Conservation (phyloP, 2,329 filamentous ascomycete species). For the Diaporthe vaccinii region DNA sequence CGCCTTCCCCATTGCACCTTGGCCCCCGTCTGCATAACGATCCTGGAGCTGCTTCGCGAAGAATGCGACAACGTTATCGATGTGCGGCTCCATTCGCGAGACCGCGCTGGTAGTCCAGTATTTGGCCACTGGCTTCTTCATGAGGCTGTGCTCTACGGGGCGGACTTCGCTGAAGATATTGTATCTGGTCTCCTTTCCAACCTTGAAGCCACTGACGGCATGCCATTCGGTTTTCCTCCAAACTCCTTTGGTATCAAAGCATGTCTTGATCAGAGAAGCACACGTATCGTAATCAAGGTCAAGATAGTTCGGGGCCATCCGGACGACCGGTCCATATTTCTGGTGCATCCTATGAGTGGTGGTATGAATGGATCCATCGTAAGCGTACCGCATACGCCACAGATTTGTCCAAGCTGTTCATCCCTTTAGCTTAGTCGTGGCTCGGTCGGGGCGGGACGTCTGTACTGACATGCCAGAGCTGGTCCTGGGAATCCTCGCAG, state of each 20-base stretch:
- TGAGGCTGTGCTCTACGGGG: constrained; percentile 8
- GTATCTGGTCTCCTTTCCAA: constrained; percentile 7
- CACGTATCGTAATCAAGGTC: constrained; percentile 26
- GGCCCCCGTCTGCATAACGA: neutral
- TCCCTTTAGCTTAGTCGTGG: neutral
- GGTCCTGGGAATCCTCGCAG: constrained; percentile 29
- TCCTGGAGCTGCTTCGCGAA: constrained; percentile 30
- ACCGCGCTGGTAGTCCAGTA: constrained; percentile 32
- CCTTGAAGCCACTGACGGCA: constrained; percentile 22
- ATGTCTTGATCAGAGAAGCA: constrained; percentile 23
- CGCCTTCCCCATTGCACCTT: neutral
- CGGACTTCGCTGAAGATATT: constrained; percentile 33
- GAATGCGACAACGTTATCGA: constrained; percentile 24
- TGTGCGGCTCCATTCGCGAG: constrained; percentile 26
- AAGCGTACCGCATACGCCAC: constrained; percentile 20
- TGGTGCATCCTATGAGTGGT: constrained; percentile 7
- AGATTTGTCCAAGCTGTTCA: constrained; percentile 21
- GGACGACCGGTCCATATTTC: constrained; percentile 24
- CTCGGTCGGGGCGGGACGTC: neutral
- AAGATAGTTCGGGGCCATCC: constrained; percentile 24
- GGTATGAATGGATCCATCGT: constrained; percentile 12
- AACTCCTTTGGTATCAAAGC: constrained; percentile 29
- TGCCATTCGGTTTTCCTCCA: constrained; percentile 36
- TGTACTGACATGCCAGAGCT: constrained; percentile 24
- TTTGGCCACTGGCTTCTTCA: constrained; percentile 29